Conservation (phyloP, 1,284 basidiomycete genomes). For the Microbotryum lychnidis-dioicae region DNA sequence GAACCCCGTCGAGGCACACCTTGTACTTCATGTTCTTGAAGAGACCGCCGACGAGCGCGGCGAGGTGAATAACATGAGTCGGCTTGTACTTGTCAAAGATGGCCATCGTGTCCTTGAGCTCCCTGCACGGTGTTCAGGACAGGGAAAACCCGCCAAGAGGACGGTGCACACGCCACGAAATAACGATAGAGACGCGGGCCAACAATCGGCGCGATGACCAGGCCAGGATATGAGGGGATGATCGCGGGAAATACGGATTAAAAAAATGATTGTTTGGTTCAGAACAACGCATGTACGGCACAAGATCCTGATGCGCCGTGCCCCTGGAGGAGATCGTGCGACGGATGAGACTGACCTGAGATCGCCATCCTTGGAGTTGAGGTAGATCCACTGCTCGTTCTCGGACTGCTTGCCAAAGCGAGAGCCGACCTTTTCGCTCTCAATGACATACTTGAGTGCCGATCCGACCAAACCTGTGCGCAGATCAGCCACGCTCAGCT, state of each 20-base stretch:
- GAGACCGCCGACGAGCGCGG: conserved; percentile 64
- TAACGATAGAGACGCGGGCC: neutral
- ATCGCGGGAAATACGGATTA: neutral
- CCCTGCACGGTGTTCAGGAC: conserved; percentile 8
- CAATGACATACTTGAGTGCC: conserved; percentile 67
- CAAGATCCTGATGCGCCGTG: too few relatives aligned
- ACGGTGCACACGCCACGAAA: neutral
- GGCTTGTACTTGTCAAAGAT: conserved; percentile 80
- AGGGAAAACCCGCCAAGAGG: neutral
- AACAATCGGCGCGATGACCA: neutral
- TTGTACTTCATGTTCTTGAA: conserved; percentile 89
- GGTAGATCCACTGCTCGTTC: conserved; percentile 78
- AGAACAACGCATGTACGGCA: too few relatives aligned
- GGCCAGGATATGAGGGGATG: neutral
- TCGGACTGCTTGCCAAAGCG: conserved; percentile 58
- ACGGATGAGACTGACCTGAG: conserved; percentile 49
- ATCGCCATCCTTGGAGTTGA: conserved; percentile 65
- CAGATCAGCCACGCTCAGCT: too few relatives aligned
- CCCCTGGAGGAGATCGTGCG: neutral
- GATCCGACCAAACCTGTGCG: conserved; percentile 69
- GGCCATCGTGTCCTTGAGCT: conserved; percentile 32
- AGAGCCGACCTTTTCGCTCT: conserved; percentile 64
- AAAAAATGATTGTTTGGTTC: neutral
- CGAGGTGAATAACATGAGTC: conserved; percentile 74
- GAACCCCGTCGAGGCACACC: conserved; percentile 41